These are phyloP conservation scores for Polyporus tsugae DNA, from an alignment of 1,284 basidiomycete species.

Conservation along the genomic window DNA sequence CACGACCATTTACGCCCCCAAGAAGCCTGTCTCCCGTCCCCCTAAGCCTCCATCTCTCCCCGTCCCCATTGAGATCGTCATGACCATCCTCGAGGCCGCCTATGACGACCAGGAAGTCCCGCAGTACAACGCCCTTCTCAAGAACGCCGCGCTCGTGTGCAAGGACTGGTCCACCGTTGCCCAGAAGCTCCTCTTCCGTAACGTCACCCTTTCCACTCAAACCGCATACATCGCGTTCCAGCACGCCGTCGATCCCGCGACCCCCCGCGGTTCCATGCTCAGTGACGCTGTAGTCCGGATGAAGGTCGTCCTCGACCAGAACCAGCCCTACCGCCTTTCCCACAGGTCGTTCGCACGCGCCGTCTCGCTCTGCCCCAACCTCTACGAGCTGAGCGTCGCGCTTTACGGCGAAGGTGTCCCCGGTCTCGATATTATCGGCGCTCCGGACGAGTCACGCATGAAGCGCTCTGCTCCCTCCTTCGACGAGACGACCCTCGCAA, in stretches of 20 bases:
- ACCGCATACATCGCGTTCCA: conserved; percentile 62
- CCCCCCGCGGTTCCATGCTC: conserved; percentile 56
- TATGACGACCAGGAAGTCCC: conserved; percentile 50
- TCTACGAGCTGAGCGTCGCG: conserved; percentile 61
- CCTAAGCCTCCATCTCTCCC: conserved; percentile 28
- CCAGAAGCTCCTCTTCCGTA: conserved; percentile 69
- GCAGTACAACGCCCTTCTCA: conserved; percentile 53
- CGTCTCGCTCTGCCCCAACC: conserved; percentile 63
- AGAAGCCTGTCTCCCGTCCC: conserved; percentile 26
- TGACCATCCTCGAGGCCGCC: conserved; percentile 66
- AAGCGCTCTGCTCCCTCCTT: conserved; percentile 62
- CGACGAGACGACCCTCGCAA: conserved; percentile 57
- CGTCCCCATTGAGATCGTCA: conserved; percentile 68
- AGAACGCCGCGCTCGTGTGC: conserved; percentile 66
- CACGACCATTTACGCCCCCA: conserved; percentile 35
- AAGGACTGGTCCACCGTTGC: conserved; percentile 66
- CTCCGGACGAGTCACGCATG: conserved; percentile 55
- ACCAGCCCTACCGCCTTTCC: conserved; percentile 65
- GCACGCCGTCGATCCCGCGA: conserved; percentile 55
- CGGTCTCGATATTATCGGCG: conserved; percentile 54
- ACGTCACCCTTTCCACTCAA: conserved; percentile 60
- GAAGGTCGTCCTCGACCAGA: conserved; percentile 66
- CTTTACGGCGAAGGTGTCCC: conserved; percentile 64
- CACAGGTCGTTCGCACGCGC: conserved; percentile 64
- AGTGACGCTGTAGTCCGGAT: conserved; percentile 61